A percentile compares a stretch with the other conserved stretches of the same genome.
Evolutionary conservation across 169 alveolate species (phyloP).

Genomic region (Theileria parva): DNA sequence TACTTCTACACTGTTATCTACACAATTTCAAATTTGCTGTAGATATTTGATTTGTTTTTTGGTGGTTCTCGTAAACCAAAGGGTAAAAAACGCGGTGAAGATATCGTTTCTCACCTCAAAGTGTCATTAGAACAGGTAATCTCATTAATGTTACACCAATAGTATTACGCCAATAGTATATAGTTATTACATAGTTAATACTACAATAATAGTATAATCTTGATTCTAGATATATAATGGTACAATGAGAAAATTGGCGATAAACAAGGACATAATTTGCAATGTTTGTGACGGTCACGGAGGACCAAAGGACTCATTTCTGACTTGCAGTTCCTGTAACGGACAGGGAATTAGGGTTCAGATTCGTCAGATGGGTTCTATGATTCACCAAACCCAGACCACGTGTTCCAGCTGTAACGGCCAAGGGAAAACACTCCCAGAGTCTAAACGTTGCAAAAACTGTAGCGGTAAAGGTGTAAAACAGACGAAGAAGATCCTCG

Average conservation of each 20-base stretch:
- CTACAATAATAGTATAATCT: constrained; percentile 18
- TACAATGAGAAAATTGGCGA: constrained; percentile 89
- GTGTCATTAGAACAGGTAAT: constrained; percentile 93
- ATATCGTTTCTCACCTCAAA: constrained; percentile 85
- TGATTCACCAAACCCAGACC: constrained; percentile 88
- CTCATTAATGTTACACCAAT: not conserved
- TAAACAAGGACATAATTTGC: constrained; percentile 92
- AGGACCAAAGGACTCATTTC: constrained; percentile 91
- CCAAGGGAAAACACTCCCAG: constrained; percentile 85
- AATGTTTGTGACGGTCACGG: constrained; percentile 95
- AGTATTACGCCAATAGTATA: not conserved
- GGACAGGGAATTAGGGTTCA: constrained; percentile 91
- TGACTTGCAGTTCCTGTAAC: constrained; percentile 90
- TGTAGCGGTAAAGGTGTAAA: constrained; percentile 88
- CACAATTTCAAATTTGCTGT: not conserved
- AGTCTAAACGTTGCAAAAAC: constrained; percentile 87
- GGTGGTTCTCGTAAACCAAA: constrained; percentile 90
- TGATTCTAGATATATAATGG: constrained; percentile 90
- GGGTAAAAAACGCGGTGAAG: constrained; percentile 89
- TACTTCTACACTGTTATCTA: not conserved
- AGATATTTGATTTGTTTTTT: constrained; percentile 89
- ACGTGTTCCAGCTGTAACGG: constrained; percentile 91
- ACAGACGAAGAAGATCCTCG: constrained; percentile 89
- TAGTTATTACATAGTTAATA: not conserved
- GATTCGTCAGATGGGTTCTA: constrained; percentile 88